These are phyloP conservation scores for Orbilia ellipsospora DNA, from an alignment of 2,329 filamentous ascomycete genomes.

Conservation along the genomic window DNA sequence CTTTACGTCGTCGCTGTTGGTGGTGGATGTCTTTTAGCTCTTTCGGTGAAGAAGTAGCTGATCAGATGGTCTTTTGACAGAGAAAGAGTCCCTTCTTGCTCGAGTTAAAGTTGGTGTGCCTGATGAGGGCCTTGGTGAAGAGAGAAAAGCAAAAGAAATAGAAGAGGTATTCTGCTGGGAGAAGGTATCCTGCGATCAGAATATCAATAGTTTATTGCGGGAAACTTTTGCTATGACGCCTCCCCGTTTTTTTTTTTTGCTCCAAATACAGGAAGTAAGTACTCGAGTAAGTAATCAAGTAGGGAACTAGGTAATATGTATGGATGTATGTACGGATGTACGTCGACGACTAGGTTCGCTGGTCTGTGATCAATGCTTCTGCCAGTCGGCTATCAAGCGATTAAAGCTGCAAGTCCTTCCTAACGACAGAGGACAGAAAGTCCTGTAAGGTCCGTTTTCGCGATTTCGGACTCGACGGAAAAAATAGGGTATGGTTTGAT, in stretches of 20 bases:
- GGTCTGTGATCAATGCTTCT: slow-evolving; percentile 17
- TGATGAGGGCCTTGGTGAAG: slow-evolving; percentile 1
- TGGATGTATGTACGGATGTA: not conserved
- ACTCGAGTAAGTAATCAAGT: not conserved
- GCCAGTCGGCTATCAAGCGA: slow-evolving; percentile 44
- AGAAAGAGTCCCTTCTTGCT: no score
- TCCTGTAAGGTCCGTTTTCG: slow-evolving; percentile 4
- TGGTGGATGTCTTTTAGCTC: slow-evolving; percentile 12
- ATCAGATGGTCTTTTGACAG: slow-evolving; percentile 18
- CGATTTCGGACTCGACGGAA: no score
- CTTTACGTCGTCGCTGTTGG: not conserved
- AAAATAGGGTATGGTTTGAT: not conserved
- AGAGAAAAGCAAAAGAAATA: slow-evolving; percentile 2
- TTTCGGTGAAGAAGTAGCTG: slow-evolving; percentile 13
- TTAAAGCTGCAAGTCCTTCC: slow-evolving; percentile 44
- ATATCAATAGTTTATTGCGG: slow-evolving; percentile 21
- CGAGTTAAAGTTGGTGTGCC: slow-evolving; percentile 22
- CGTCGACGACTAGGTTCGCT: slow-evolving; percentile 10
- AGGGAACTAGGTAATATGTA: slow-evolving; percentile 20
- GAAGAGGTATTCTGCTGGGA: not conserved
- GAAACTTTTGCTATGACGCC: slow-evolving; percentile 30
- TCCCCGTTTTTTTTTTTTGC: not conserved
- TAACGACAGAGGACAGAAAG: slow-evolving; percentile 23
- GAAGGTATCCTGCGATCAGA: not conserved
- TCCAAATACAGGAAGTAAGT: slow-evolving; percentile 3